Conservation (phyloP, 2,329 filamentous ascomycete species). For the Arthroderma sp. region DNA sequence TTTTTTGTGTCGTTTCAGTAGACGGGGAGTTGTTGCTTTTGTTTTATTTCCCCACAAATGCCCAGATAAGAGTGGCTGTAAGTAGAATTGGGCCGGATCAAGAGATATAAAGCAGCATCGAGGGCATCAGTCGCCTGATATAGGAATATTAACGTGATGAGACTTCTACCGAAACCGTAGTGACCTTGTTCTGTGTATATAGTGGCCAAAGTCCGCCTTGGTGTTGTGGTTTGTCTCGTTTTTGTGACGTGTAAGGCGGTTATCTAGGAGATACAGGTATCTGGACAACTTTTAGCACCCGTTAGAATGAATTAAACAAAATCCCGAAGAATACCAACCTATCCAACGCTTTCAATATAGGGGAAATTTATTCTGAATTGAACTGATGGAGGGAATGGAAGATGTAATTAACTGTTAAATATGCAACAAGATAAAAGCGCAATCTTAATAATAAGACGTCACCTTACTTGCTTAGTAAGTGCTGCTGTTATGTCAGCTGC, state of each 20-base stretch:
- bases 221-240: neutral
- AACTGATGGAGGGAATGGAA: neutral
- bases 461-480: neutral
- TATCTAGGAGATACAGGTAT: neutral
- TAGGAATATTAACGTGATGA: neutral
- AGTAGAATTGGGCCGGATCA: neutral
- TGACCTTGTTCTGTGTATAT: neutral
- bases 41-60: neutral
- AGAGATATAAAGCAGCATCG: neutral
- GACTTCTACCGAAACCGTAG: neutral
- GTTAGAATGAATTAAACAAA: neutral
- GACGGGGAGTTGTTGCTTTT: neutral
- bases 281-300: neutral
- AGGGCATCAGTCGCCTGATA: neutral
- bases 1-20: neutral
- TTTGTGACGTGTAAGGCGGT: slow-evolving; percentile 4
- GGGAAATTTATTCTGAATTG: neutral
- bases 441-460: slow-evolving; percentile 3
- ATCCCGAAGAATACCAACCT: neutral
- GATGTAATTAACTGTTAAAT: neutral
- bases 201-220: neutral
- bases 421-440: neutral
- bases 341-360: neutral
- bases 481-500: neutral
- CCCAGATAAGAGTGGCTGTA: neutral